Conservation (phyloP, 768 basidiomycete species). For the Mycena rosella region DNA sequence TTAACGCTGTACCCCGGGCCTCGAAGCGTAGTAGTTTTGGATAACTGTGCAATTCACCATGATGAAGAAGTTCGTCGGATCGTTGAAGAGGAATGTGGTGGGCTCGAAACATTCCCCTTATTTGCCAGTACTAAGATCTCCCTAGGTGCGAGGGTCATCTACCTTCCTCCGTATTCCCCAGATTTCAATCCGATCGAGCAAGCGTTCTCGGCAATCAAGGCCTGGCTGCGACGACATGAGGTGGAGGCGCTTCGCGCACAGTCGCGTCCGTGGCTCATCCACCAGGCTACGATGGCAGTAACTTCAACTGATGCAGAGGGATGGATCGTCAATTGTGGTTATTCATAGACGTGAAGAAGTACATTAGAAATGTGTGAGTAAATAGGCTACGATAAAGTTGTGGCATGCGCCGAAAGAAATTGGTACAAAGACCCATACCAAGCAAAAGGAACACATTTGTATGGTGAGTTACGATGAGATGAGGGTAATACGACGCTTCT, state of each 20-base stretch:
- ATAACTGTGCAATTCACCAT: slow-evolving; percentile 59
- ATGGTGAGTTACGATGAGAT: no score
- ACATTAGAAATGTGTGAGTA: no score
- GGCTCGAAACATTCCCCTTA: no score
- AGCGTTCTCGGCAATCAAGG: slow-evolving; percentile 48
- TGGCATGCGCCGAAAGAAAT: no score
- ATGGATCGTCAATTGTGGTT: slow-evolving; percentile 43
- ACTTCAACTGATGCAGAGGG: slow-evolving; percentile 37
- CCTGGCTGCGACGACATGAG: slow-evolving; percentile 46
- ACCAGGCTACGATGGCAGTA: slow-evolving; percentile 37
- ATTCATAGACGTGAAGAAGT: no score
- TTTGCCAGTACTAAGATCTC: no score
- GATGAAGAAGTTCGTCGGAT: slow-evolving; percentile 49
- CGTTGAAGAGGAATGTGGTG: slow-evolving; percentile 46
- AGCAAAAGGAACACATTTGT: no score
- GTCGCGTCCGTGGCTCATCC: slow-evolving; percentile 40
- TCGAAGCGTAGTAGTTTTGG: slow-evolving; percentile 52
- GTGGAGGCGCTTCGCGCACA: slow-evolving; percentile 21
- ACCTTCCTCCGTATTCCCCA: slow-evolving; percentile 48
- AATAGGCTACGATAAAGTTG: no score
- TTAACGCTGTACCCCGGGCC: slow-evolving; percentile 51
- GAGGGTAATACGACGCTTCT: no score
- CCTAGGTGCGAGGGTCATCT: slow-evolving; percentile 36
- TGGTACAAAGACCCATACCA: no score
- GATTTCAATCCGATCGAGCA: slow-evolving; percentile 53